Percentiles rank a stretch among this genome's conserved stretches.
Evolutionary conservation across 495 filamentous ascomycete species (phyloP).

Genomic region (Diplogelasinospora grovesii): DNA sequence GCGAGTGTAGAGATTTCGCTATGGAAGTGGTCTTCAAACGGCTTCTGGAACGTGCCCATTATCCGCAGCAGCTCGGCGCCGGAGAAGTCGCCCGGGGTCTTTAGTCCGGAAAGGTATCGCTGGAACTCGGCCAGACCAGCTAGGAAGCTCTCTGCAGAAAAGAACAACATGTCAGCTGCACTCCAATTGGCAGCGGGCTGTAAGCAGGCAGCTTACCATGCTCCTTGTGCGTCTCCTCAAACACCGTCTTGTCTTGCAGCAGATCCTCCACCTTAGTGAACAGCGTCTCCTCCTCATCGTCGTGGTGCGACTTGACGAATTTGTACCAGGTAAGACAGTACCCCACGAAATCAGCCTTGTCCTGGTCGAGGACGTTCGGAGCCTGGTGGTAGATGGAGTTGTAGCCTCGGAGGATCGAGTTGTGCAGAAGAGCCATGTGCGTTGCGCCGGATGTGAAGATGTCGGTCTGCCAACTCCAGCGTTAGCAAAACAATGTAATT

Average conservation of each 20-base stretch:
- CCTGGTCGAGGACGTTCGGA: slow-evolving; percentile 30
- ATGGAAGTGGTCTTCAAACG: slow-evolving; percentile 47
- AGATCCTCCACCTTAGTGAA: slow-evolving; percentile 48
- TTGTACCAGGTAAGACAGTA: slow-evolving; percentile 45
- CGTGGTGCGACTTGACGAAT: slow-evolving; percentile 49
- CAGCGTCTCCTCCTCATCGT: slow-evolving; percentile 45
- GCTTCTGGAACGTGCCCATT: slow-evolving; percentile 40
- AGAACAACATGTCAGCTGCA: neutral
- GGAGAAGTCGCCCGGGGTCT: slow-evolving; percentile 31
- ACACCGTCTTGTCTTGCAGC: slow-evolving; percentile 38
- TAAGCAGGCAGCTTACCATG: slow-evolving; percentile 31
- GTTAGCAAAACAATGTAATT: neutral
- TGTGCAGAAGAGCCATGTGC: slow-evolving; percentile 54
- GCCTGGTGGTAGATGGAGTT: slow-evolving; percentile 54
- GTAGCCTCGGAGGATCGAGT: slow-evolving; percentile 51
- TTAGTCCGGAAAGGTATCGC: slow-evolving; percentile 37
- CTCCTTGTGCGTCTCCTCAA: slow-evolving; percentile 42
- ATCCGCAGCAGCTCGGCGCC: slow-evolving; percentile 37
- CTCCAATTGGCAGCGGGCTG: neutral
- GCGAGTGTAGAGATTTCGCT: slow-evolving; percentile 48
- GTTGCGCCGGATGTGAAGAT: slow-evolving; percentile 47
- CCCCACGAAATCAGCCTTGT: slow-evolving; percentile 44
- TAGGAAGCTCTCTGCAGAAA: slow-evolving; percentile 39
- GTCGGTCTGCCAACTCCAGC: slow-evolving; percentile 30
- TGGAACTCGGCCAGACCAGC: slow-evolving; percentile 40